Base-by-base conservation (phyloP, 2,329 filamentous ascomycete genomes). In the Alternaria tenuissima region DNA sequence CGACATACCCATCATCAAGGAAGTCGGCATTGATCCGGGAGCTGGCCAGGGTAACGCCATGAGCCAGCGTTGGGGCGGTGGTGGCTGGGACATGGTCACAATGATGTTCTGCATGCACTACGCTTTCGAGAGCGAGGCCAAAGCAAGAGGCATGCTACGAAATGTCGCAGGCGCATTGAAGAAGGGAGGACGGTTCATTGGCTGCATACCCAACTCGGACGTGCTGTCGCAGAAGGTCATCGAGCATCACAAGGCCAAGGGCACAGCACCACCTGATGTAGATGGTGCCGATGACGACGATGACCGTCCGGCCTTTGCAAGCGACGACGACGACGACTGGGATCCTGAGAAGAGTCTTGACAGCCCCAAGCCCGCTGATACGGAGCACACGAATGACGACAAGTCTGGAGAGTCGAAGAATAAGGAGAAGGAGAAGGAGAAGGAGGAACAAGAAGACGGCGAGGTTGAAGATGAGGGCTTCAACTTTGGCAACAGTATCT, bases 91-190 rank as follows among this genome's bases (percentile, higher is more conserved):
- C 76, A 91, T 98, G 42, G 94, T 99, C 64, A 93, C 91, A 75
- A 97, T 97, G 88, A 99, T 99, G 95, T 99, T 99, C 79, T 96
- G 93, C 73, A 95, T 99, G 89, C 95, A 99, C 81, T 99, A 99
- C 78, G 94, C 95, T 6, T 99, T 98, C 70, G 95, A 98, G 82
- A 92, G 85, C 53, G 94, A 99, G 78, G 87, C 88, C 48, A 96
- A 97, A 78, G 93, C 94, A 2, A 88, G 93, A 44, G 91, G 88
- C 64, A 98, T 99, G 95, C 85, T 99, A 57, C 87, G 89, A 72
- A 99, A 99, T 74, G 94, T 99, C 3, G 90, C 95, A 0, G 91
- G 93, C 1, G 87, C 91, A 2, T 80, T 99, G 72, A 97, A 94
- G 78, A 97, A 98, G 76, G 95, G 95, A 24, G 95, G 95, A 1